Conservation (phyloP, 306 rosid genomes). For the Astragalus membranaceus region DNA sequence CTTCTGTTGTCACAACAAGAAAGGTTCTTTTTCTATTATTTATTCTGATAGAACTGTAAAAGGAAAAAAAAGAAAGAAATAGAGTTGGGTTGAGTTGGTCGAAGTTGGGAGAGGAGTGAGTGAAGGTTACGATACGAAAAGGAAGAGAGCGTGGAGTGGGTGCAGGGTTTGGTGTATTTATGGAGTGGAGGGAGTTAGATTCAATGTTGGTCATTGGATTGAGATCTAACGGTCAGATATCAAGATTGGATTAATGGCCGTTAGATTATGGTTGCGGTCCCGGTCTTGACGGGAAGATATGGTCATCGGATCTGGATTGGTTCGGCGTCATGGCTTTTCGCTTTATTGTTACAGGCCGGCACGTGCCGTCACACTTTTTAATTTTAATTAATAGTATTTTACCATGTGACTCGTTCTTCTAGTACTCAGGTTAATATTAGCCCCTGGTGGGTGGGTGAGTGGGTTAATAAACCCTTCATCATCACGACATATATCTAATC, state of each 20-base stretch:
- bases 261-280: conserved; percentile 19
- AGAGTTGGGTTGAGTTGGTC: not conserved
- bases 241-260: not conserved
- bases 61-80: not conserved
- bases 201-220: conserved; percentile 38
- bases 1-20: too few relatives aligned
- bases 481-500: not conserved
- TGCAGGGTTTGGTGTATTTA: conserved; percentile 34
- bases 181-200: conserved; percentile 28
- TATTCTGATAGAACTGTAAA: not conserved
- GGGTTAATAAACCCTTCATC: not conserved
- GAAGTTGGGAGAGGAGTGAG: not conserved
- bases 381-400: not conserved
- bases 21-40: not conserved
- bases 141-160: conserved; percentile 22
- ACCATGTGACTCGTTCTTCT: conserved; percentile 11
- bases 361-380: conserved; percentile 44
- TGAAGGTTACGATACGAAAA: conserved; percentile 6
- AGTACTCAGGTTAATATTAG: not conserved
- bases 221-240: not conserved
- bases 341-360: conserved; percentile 54
- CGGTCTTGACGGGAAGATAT: conserved; percentile 35
- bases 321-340: conserved; percentile 36
- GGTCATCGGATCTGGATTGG: conserved; percentile 57
- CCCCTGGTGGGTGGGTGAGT: not conserved